Percentiles rank a stretch among this genome's conserved stretches.
Evolutionary conservation across 208 protist species (phyloP).

Genomic region (Balamuthia mandrillaris): DNA sequence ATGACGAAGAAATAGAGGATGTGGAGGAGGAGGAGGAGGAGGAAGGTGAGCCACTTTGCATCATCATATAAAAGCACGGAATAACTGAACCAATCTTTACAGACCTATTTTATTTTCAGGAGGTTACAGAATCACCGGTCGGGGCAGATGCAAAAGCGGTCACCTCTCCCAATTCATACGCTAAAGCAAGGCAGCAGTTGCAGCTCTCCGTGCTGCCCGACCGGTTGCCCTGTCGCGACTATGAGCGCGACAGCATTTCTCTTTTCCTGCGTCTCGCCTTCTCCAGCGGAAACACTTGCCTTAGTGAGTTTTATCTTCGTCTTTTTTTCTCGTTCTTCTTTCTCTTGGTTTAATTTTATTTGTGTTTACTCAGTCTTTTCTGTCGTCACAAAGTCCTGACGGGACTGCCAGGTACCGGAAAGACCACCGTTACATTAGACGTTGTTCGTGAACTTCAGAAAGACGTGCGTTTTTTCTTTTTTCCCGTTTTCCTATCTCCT

Average conservation of each 20-base stretch:
- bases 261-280: background rate
- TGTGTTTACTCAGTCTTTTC: background rate
- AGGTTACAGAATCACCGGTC: background rate
- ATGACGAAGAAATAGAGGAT: background rate
- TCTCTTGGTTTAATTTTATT: background rate
- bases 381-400: constrained; percentile 52
- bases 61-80: background rate
- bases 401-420: constrained; percentile 69
- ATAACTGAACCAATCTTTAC: background rate
- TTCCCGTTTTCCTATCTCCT: background rate
- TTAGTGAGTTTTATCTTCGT: background rate
- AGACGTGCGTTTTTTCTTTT: background rate
- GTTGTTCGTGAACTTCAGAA: constrained; percentile 45
- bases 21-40: background rate
- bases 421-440: constrained; percentile 67
- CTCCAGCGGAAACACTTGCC: background rate
- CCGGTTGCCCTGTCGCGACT: constrained; percentile 32
- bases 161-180: background rate
- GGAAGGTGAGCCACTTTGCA: background rate
- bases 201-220: constrained; percentile 30
- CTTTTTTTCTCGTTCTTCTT: background rate
- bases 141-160: background rate
- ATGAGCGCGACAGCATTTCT: background rate
- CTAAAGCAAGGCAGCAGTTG: background rate
- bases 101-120: background rate